These are phyloP conservation scores for Ustilago shanxiensis DNA, from an alignment of 1,284 basidiomycete species.

Conservation along the genomic window DNA sequence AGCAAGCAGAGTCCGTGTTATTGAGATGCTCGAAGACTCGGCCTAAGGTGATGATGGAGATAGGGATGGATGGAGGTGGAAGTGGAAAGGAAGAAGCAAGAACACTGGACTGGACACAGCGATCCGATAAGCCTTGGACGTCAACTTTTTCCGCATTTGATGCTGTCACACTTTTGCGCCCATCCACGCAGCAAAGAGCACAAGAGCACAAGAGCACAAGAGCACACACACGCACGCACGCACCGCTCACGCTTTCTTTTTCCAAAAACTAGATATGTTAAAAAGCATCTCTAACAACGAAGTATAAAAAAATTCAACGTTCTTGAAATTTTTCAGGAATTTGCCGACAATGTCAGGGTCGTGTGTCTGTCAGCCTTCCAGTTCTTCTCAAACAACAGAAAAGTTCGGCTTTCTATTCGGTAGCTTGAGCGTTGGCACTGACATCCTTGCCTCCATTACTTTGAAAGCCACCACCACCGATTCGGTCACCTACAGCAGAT, in stretches of 20 bases:
- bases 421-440: not conserved
- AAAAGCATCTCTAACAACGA: not conserved
- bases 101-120: not conserved
- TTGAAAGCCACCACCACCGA: not conserved
- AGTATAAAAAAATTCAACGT: not conserved
- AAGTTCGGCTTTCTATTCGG: not conserved
- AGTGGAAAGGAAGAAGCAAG: not conserved
- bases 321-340: slow-evolving; percentile 21
- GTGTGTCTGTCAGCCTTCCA: too few species aligned
- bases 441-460: not conserved
- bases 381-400: slow-evolving; percentile 16
- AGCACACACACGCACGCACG: not conserved
- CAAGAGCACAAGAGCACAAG: too few species aligned
- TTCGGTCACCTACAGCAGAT: not conserved
- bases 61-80: not conserved
- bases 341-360: too few species aligned
- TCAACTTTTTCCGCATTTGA: slow-evolving; percentile 16
- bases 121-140: slow-evolving; percentile 3
- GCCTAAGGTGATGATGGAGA: not conserved
- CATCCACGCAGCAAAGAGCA: too few species aligned
- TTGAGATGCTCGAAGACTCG: too few species aligned
- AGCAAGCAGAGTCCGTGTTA: not conserved
- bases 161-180: not conserved
- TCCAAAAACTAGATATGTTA: not conserved
- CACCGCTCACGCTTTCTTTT: not conserved